phyloP scores from a whole-genome alignment of 495 filamentous ascomycete genomes.

The Rhizodiscina lignyota region DNA sequence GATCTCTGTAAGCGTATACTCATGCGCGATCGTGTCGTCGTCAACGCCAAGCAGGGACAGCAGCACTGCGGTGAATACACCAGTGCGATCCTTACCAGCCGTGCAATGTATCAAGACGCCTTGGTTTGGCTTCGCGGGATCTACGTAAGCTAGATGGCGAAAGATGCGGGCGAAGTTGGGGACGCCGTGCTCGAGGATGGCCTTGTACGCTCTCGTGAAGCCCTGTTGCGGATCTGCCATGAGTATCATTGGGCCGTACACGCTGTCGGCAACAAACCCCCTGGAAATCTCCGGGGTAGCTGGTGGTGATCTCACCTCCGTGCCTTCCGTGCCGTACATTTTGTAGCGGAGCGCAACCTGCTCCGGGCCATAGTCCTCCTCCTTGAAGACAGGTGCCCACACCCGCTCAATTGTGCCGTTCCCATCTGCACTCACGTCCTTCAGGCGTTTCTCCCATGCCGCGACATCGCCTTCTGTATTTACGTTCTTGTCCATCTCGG shows the following conservation, averaged over 20 bases:
- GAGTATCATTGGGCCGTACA: neutral
- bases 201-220: conserved; percentile 20
- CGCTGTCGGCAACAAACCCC: neutral
- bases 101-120: conserved; percentile 24
- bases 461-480: conserved; percentile 5
- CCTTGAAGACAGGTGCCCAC: conserved; percentile 22
- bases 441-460: conserved; percentile 8
- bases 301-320: conserved; percentile 14
- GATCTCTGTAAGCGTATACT: conserved; percentile 22
- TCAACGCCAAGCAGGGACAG: conserved; percentile 17
- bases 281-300: too few species aligned
- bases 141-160: conserved; percentile 10
- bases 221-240: conserved; percentile 10
- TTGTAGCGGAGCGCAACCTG: conserved; percentile 21
- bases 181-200: conserved; percentile 17
- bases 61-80: conserved; percentile 22
- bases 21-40: conserved; percentile 12
- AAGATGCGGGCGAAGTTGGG: conserved; percentile 16
- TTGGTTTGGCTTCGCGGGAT: too few species aligned
- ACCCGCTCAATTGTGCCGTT: conserved; percentile 12
- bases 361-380: conserved; percentile 23
- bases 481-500: conserved; percentile 11
- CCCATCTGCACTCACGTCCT: conserved; percentile 3
- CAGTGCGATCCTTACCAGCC: conserved; percentile 27
- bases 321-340: conserved; percentile 16